Evolutionary conservation across 495 filamentous ascomycete genomes (phyloP), one percentile per base, ranked within the genome.

Genomic region (Aspergillus kassunensis): DNA sequence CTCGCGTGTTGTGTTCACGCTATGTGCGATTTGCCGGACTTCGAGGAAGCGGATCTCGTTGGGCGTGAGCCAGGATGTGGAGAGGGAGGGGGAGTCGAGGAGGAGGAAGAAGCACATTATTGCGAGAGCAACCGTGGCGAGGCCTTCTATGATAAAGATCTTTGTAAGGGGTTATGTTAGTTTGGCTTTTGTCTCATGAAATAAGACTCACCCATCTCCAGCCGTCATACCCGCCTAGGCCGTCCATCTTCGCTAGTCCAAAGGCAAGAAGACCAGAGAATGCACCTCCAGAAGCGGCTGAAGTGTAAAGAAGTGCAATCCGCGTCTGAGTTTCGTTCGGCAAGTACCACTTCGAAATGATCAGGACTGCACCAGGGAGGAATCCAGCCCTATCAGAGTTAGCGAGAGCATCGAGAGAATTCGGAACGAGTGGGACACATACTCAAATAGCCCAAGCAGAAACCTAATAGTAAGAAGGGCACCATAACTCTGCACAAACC

Each of bases 311-410:
- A 51, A 81, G 68, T n/a, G 84, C 84, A 53, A 81, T 76, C n/a
- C 86, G 77, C 30, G 70, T 75, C 55, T 87, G 83, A 20, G 74
- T 76, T 62, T 85, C 83, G 55, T 80, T 75, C 5, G 80, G 65
- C 35, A 72, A 66, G 56, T 87, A 88, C 86, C 86, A 89, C 62
- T 81, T 83, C 0, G 84, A 86, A 19, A 86, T 72, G 53, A 87
- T 80, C 54, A 85, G 86, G 0, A 83, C 79, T 25, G 84, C 79
- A 4, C 83, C 87, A 0, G 87, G 85, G 56, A 84, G 86, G 18
- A 89, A 68, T 11, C 87, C 74, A 44, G 60, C 50, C 39, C 44
- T 49, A 19, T 33, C 23, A 11, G 31, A 6, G 29, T 30, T 12
- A 30, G 29, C 6, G 6, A 34, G 4, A 15, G 4, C 31, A 34